Percentiles rank a stretch among this genome's conserved stretches.
Evolutionary conservation across 805 yeast genomes (phyloP).

Genomic region (Dipodascus geniculatus): DNA sequence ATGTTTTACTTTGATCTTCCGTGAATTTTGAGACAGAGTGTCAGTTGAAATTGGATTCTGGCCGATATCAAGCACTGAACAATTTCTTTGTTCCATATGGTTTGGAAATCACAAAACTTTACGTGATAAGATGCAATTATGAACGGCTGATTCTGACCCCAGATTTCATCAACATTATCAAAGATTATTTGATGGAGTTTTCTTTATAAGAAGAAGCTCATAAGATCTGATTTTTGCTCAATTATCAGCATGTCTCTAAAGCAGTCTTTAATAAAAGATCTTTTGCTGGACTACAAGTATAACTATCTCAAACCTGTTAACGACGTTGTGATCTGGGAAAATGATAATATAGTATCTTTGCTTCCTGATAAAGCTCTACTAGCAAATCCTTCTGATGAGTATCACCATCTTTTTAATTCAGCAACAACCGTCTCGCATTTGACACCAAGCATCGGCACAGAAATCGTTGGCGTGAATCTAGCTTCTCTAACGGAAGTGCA

Average conservation of each 20-base stretch:
- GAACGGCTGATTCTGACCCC: background rate
- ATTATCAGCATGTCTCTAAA: no score
- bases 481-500: conserved; percentile 33
- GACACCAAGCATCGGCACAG: conserved; percentile 39
- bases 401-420: conserved; percentile 28
- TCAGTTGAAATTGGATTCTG: no score
- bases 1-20: no score
- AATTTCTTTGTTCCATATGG: no score
- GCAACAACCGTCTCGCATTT: conserved; percentile 32
- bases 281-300: background rate
- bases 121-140: background rate
- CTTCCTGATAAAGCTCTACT: background rate
- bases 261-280: background rate
- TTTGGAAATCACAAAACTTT: background rate
- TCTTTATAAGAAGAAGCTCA: no score
- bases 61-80: no score
- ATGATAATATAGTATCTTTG: background rate
- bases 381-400: conserved; percentile 29
- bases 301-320: background rate
- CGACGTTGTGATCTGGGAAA: background rate
- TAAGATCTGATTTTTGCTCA: no score
- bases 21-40: no score
- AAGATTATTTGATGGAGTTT: no score
- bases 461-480: conserved; percentile 36
- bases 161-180: no score